phyloP scores from a whole-genome alignment of 305 asterid genomes.

The Fraxinus xanthoxyloides region DNA sequence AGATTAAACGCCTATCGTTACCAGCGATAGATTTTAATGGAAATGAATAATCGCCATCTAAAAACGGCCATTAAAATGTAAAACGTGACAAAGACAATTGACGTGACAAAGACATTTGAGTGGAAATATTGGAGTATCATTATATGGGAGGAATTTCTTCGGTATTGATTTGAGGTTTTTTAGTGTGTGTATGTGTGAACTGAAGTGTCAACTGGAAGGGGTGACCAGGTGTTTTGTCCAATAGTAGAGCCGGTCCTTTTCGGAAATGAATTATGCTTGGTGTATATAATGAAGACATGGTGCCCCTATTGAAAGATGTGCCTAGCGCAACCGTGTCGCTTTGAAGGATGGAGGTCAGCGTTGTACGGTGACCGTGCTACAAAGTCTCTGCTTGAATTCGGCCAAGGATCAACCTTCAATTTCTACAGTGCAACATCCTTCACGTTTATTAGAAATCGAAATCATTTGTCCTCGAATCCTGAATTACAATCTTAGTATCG shows the following conservation, averaged over 20 bases:
- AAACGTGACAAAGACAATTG: not conserved
- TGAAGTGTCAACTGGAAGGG: not conserved
- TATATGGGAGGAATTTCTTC: not conserved
- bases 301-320: too few species aligned
- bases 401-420: too few species aligned
- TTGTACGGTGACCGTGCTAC: too few species aligned
- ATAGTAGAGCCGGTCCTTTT: not conserved
- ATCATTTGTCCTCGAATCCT: too few species aligned
- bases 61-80: conserved; percentile 40
- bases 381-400: too few species aligned
- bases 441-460: too few species aligned
- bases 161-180: not conserved
- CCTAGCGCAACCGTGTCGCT: too few species aligned
- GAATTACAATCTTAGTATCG: too few species aligned
- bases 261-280: too few species aligned
- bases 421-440: too few species aligned
- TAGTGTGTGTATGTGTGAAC: not conserved
- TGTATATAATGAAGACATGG: too few species aligned
- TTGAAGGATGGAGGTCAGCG: too few species aligned
- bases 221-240: not conserved
- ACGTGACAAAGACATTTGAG: not conserved
- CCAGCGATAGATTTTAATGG: conserved; percentile 32
- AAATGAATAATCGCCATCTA: conserved; percentile 38
- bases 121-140: not conserved
- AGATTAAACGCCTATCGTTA: conserved; percentile 33